These are phyloP conservation scores for Brassica nigra DNA, from an alignment of 345 rosid species.

Conservation along the genomic window DNA sequence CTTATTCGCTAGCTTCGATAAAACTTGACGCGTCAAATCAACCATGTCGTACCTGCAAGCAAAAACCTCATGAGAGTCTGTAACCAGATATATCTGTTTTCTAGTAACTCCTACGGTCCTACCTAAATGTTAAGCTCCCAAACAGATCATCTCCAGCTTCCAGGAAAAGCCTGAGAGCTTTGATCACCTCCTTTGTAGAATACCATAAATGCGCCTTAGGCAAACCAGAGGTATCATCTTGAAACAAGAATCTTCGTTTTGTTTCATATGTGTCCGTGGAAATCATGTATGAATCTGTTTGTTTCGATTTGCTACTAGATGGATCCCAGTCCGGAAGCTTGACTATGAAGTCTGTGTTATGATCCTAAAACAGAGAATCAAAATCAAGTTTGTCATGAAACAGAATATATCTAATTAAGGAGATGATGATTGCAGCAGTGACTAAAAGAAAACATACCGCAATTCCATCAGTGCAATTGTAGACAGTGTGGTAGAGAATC, in stretches of 20 bases:
- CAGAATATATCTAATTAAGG: neutral
- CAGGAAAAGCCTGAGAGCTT: constrained; percentile 67
- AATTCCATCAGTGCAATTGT: constrained; percentile 80
- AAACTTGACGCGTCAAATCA: constrained; percentile 85
- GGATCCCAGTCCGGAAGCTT: constrained; percentile 93
- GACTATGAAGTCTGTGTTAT: constrained; percentile 90
- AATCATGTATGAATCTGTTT: constrained; percentile 36
- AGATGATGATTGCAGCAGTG: neutral
- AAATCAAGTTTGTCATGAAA: no score
- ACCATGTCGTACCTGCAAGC: constrained; percentile 86
- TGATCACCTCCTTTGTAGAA: constrained; percentile 55
- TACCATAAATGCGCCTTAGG: constrained; percentile 94
- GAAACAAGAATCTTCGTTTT: constrained; percentile 67
- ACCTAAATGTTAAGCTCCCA: constrained; percentile 79
- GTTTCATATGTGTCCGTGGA: constrained; percentile 32
- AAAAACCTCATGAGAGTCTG: constrained; percentile 14
- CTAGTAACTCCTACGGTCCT: constrained; percentile 26
- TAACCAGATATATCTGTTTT: constrained; percentile 15
- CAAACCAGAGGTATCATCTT: constrained; percentile 46
- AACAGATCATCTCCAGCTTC: constrained; percentile 65
- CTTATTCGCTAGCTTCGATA: constrained; percentile 86
- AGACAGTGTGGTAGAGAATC: constrained; percentile 74
- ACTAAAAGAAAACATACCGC: constrained; percentile 57
- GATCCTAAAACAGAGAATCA: constrained; percentile 60
- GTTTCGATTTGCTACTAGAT: constrained; percentile 43